Evolutionary conservation across 768 basidiomycete genomes (phyloP).

Genomic region (Clitopilus passeckerianus): DNA sequence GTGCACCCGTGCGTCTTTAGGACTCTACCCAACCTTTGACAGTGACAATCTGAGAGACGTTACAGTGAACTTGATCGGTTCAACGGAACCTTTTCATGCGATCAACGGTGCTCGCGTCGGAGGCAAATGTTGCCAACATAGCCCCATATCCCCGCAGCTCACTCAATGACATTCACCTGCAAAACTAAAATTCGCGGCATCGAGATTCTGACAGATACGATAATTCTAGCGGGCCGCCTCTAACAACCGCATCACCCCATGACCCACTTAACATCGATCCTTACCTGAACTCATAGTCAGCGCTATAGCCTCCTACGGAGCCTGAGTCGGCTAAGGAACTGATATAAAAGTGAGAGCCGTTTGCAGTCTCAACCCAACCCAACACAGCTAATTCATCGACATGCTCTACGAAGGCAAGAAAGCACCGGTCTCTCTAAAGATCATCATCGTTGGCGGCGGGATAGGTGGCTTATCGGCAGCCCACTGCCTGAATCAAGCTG

Average conservation of each 20-base stretch:
- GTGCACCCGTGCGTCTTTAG: too few species aligned
- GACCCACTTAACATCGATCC: not conserved
- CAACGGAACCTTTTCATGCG: not conserved
- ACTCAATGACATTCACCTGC: not conserved
- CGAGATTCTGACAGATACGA: not conserved
- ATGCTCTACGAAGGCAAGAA: not conserved
- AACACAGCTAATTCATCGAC: not conserved
- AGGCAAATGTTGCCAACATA: not conserved
- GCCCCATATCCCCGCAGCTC: not conserved
- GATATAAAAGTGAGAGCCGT: not conserved
- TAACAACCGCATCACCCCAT: not conserved
- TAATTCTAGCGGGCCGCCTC: not conserved
- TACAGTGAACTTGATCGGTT: not conserved
- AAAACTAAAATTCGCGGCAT: not conserved
- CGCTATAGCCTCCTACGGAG: not conserved
- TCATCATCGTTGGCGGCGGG: conserved; percentile 30
- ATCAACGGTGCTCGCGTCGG: not conserved
- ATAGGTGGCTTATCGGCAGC: conserved; percentile 27
- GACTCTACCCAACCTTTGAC: too few species aligned
- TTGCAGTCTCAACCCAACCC: not conserved
- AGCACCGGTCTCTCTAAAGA: conserved; percentile 16
- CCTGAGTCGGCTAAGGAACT: not conserved
- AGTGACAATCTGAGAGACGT: not conserved
- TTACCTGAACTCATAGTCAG: not conserved
- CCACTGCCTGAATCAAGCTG: conserved; percentile 2